A percentile compares a stretch with the other conserved stretches of the same genome.
Evolutionary conservation across 2,329 filamentous ascomycete genomes (phyloP).

Genomic region (Phaeophleospora eucalypticola): DNA sequence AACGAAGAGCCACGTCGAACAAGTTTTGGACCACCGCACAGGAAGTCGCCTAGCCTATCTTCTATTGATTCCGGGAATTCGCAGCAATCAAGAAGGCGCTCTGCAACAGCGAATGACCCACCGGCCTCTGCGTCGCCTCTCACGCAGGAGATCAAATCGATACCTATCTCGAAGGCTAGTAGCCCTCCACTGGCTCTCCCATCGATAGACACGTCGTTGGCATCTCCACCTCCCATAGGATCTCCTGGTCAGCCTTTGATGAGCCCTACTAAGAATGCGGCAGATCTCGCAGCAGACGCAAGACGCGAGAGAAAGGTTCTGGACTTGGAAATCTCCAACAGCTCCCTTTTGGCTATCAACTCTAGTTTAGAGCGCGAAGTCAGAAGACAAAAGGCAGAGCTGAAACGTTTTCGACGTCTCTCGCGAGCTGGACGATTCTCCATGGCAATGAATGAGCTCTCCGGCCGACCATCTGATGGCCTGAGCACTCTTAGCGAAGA

Average conservation of each 20-base stretch:
- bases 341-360: constrained; percentile 91
- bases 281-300: constrained; percentile 80
- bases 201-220: constrained; percentile 27
- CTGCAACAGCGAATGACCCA: constrained; percentile 26
- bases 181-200: constrained; percentile 20
- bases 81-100: constrained; percentile 30
- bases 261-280: constrained; percentile 49
- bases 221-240: constrained; percentile 10
- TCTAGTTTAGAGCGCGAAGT: constrained; percentile 86
- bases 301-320: constrained; percentile 90
- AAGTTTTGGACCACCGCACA: constrained; percentile 18
- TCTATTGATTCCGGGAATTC: constrained; percentile 42
- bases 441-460: constrained; percentile 38
- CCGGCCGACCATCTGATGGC: constrained; percentile 34
- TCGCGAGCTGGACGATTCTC: constrained; percentile 76
- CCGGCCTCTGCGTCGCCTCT: constrained; percentile 18
- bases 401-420: constrained; percentile 80
- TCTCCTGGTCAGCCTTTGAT: constrained; percentile 23
- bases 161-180: constrained; percentile 11
- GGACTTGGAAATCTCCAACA: constrained; percentile 94
- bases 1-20: constrained; percentile 11
- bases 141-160: constrained; percentile 14
- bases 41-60: constrained; percentile 39
- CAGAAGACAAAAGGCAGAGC: constrained; percentile 81
- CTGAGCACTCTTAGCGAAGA: constrained; percentile 33